phyloP scores from a whole-genome alignment of 2,329 filamentous ascomycete species.

The Aureobasidium vineae region DNA sequence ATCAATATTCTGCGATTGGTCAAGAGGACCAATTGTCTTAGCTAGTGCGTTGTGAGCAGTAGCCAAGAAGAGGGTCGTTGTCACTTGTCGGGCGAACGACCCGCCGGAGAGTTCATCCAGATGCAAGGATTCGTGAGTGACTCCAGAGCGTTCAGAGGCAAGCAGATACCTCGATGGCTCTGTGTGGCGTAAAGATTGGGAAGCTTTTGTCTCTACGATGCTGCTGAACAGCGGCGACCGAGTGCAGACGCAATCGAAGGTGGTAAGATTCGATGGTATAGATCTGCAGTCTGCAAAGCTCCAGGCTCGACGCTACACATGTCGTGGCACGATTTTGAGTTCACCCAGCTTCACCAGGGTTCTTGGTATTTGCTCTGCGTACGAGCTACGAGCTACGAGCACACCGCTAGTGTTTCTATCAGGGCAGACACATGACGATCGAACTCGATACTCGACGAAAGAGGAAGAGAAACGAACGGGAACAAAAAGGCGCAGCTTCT shows the following conservation, averaged over 20 bases:
- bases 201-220: not conserved
- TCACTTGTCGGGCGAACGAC: not conserved
- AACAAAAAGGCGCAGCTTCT: not conserved
- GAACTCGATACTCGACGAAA: not conserved
- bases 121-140: not conserved
- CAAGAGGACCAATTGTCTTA: not conserved
- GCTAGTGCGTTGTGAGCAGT: not conserved
- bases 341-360: not conserved
- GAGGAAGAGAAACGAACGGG: not conserved
- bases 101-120: not conserved
- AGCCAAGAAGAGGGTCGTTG: not conserved
- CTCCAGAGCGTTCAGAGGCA: not conserved
- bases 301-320: slow-evolving; percentile 17
- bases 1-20: not conserved
- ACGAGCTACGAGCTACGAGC: slow-evolving; percentile 1
- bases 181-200: not conserved
- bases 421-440: not conserved
- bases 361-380: not conserved
- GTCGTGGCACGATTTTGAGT: slow-evolving; percentile 7
- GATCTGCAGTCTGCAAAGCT: slow-evolving; percentile 1
- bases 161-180: not conserved
- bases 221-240: not conserved
- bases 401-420: not conserved
- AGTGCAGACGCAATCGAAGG: not conserved
- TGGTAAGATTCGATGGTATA: not conserved